These are phyloP conservation scores for Trypanosomatidae sp. DNA, from an alignment of 208 protist genomes.

Conservation along the genomic window DNA sequence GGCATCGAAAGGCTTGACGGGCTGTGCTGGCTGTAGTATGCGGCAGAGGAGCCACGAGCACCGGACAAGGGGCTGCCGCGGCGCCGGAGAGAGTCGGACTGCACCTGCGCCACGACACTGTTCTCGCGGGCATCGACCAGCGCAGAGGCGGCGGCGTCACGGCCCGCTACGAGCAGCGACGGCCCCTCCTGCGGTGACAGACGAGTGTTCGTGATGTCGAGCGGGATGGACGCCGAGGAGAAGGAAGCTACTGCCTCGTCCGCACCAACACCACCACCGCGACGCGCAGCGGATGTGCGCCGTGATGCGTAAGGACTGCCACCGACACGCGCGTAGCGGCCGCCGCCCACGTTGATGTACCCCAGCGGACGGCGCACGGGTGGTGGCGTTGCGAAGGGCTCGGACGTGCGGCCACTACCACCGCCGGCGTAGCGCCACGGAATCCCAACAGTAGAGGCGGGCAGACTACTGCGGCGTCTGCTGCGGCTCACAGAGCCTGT, in stretches of 20 bases:
- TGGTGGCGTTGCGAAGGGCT: conserved; percentile 32
- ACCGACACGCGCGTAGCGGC: conserved; percentile 36
- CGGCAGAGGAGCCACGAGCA: background rate
- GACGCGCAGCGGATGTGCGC: background rate
- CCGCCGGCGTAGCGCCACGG: conserved; percentile 71
- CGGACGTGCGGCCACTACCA: conserved; percentile 8
- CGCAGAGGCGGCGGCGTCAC: conserved; percentile 7
- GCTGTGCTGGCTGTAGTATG: background rate
- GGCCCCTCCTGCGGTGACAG: background rate
- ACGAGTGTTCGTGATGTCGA: conserved; percentile 10
- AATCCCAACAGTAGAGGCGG: conserved; percentile 30
- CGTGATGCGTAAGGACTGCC: conserved; percentile 31
- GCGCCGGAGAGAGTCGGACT: background rate
- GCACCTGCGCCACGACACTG: conserved; percentile 4
- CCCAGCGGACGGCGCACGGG: conserved; percentile 58
- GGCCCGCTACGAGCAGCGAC: conserved; percentile 5
- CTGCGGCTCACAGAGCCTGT: no score
- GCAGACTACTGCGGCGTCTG: conserved; percentile 4
- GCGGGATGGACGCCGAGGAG: no score
- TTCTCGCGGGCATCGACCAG: conserved; percentile 9
- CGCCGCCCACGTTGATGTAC: conserved; percentile 59
- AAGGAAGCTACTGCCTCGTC: no score
- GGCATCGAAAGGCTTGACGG: background rate
- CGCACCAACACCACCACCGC: conserved; percentile 1
- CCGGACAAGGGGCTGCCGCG: background rate